Percentiles rank a stretch among this genome's conserved stretches.
phyloP scores from a whole-genome alignment of 108 stramenopile species.

The Bacterosira constricta region DNA sequence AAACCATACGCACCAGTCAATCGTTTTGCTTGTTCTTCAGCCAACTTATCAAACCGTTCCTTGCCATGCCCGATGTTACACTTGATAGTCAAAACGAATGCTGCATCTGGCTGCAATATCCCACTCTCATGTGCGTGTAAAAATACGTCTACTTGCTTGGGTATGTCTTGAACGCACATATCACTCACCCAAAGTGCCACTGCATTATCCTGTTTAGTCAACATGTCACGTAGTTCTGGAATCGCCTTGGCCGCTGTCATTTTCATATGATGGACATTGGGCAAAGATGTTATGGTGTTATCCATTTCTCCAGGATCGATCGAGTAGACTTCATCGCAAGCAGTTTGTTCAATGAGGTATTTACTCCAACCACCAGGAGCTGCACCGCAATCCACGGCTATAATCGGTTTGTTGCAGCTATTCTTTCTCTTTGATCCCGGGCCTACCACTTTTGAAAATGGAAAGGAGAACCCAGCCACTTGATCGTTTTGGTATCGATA shows the following conservation, averaged over 20 bases:
- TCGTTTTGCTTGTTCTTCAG: constrained; percentile 43
- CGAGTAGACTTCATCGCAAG: constrained; percentile 47
- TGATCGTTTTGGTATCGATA: constrained; percentile 28
- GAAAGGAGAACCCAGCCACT: constrained; percentile 12
- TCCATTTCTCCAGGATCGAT: constrained; percentile 68
- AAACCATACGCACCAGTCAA: constrained; percentile 35
- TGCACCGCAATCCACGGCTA: constrained; percentile 68
- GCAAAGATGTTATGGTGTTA: constrained; percentile 17
- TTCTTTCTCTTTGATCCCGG: constrained; percentile 18
- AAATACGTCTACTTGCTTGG: constrained; percentile 54
- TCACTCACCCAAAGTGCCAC: constrained; percentile 62
- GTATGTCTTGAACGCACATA: constrained; percentile 67
- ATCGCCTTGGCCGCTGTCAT: constrained; percentile 43
- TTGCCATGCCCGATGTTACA: constrained; percentile 61
- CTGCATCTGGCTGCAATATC: constrained; percentile 28
- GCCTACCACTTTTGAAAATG: not conserved
- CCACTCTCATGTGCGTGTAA: constrained; percentile 38
- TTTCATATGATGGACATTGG: constrained; percentile 41
- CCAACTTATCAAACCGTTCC: constrained; percentile 51
- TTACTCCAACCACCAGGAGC: constrained; percentile 82
- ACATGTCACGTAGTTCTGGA: constrained; percentile 26
- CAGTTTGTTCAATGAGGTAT: constrained; percentile 48
- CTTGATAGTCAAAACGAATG: constrained; percentile 69
- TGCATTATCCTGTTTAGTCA: not conserved
- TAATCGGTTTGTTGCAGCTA: not conserved